Evolutionary conservation across 768 basidiomycete genomes (phyloP).

Genomic region (Trametopsis cervina): DNA sequence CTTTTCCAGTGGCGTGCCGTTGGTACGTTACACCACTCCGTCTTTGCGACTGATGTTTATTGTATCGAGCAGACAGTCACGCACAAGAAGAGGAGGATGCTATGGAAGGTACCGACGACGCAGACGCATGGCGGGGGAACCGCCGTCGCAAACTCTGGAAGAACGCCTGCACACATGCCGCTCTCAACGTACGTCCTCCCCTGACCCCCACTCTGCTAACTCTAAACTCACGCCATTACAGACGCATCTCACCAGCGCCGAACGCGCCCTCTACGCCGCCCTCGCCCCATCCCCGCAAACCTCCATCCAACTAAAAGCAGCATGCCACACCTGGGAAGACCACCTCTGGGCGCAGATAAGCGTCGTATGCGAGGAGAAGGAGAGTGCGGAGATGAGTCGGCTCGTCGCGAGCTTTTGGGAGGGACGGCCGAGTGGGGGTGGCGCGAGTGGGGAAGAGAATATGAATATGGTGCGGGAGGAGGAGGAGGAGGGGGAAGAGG

Average conservation of each 20-base stretch:
- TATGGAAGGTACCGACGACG: constrained; percentile 36
- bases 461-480: constrained; percentile 10
- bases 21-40: constrained; percentile 41
- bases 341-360: constrained; percentile 89
- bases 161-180: constrained; percentile 70
- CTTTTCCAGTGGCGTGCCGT: constrained; percentile 73
- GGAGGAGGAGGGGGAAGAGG: constrained; percentile 32
- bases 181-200: constrained; percentile 58
- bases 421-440: constrained; percentile 28
- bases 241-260: constrained; percentile 57
- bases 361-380: constrained; percentile 74
- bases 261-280: constrained; percentile 85
- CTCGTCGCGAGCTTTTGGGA: constrained; percentile 77
- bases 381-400: constrained; percentile 58
- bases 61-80: too few species aligned
- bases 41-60: constrained; percentile 1
- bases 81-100: constrained; percentile 42
- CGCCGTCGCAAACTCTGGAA: constrained; percentile 81
- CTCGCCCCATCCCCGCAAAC: constrained; percentile 71
- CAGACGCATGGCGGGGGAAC: constrained; percentile 67
- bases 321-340: constrained; percentile 91
- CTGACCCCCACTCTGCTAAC: neutral
- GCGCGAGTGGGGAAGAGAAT: neutral
- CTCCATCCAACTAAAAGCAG: constrained; percentile 54
- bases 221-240: constrained; percentile 13